Evolutionary conservation across 352 stramenopile genomes (phyloP), one percentile per base, ranked within the genome.

Genomic region (Globisporangium cederbergense): DNA sequence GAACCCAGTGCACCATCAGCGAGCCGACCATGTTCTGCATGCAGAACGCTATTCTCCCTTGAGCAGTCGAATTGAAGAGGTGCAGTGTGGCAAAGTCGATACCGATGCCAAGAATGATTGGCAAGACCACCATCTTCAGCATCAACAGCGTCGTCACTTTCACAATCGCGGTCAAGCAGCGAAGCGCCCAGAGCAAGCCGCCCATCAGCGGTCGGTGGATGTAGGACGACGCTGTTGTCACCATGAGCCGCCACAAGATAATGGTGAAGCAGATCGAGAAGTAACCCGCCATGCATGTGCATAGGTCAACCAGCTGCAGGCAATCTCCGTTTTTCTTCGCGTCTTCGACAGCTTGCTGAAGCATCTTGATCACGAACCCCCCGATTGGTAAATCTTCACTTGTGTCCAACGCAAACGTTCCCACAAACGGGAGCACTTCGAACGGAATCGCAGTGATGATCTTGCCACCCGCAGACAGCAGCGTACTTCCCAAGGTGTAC

Each of bases 121-220:
- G 97, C n/a, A 99, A 74, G 36, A 98, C 70, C 49, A 98, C 87
- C 97, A 99, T 99, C 83, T 99, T 99, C 38, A 98, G 80, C 66
- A 98, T 83, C 25, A 99, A 71, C 22, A 99, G 78, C 16, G 97
- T 91, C 13, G 93, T 93, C 16, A 99, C 96, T 71, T 99, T 98
- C 10, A 97, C 90, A 45, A 96, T 91, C 11, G 88, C 88, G 8
- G 81, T 91, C 42, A 96, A 58, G 47, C 86, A 96, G 11, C 84
- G 83, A 43, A 96, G 52, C 11, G 84, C 85, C 86, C 88, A 95
- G 4, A 91, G 65, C 30, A 94, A 67, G 11, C 88, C 88, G 28
- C 85, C 82, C 74, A 96, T 89, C 22, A 96, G 63, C 30, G 84
- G 88, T 20, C 84, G 84, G 49, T 93, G 81, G 43, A 92, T 91